Percentiles rank a stretch among this genome's conserved stretches.
These are phyloP conservation scores for Nepenthes gracilis DNA, from an alignment of 148 eudicot genomes.

Conservation along the genomic window DNA sequence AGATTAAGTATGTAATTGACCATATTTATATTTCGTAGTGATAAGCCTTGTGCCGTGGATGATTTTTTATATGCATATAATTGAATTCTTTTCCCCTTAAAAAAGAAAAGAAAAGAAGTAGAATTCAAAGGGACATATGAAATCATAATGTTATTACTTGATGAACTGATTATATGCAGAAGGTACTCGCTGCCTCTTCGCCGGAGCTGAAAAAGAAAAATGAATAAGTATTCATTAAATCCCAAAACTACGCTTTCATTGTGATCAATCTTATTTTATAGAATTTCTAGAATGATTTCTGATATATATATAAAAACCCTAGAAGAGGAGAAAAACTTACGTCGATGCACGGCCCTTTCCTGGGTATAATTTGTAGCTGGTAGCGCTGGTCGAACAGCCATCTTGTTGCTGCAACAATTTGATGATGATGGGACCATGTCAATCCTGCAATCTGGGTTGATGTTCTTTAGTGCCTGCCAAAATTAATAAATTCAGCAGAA, in stretches of 20 bases:
- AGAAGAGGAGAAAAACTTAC: slow-evolving; percentile 15
- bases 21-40: no score
- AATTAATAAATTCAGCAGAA: not conserved
- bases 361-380: slow-evolving; percentile 13
- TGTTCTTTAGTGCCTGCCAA: slow-evolving; percentile 35
- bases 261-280: not conserved
- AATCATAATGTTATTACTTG: slow-evolving; percentile 32
- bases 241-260: not conserved
- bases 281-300: not conserved
- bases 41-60: no score
- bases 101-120: no score
- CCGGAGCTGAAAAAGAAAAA: slow-evolving; percentile 53
- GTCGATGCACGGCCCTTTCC: slow-evolving; percentile 50
- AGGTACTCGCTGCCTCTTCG: slow-evolving; percentile 95
- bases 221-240: not conserved
- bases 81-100: no score
- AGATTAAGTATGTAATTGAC: no score
- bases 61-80: no score
- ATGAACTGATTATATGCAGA: slow-evolving; percentile 94
- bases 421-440: slow-evolving; percentile 53
- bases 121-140: no score
- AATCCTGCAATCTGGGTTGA: slow-evolving; percentile 32
- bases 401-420: slow-evolving; percentile 24
- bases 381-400: slow-evolving; percentile 21
- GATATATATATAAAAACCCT: not conserved